Conservation (phyloP, 495 filamentous ascomycete genomes). For the Hypomontagnella monticulosa region DNA sequence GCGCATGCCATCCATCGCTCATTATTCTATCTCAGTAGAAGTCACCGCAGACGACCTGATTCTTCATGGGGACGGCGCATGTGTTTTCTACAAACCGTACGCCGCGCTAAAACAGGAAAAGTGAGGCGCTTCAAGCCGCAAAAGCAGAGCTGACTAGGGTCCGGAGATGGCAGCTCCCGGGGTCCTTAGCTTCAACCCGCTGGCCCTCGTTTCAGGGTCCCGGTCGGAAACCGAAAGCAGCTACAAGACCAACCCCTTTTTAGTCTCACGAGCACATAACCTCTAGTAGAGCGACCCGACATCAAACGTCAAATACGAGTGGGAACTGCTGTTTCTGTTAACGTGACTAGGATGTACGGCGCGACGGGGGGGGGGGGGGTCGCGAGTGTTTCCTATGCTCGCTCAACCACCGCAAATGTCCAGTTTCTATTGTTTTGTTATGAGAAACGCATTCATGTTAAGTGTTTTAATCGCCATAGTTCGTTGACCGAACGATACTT, state of each 20-base stretch:
- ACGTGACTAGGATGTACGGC: constrained; percentile 13
- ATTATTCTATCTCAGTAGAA: not conserved
- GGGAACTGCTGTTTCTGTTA: constrained; percentile 9
- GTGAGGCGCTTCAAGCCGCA: constrained; percentile 29
- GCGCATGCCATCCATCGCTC: not conserved
- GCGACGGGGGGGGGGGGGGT: constrained; percentile 15
- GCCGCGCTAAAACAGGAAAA: constrained; percentile 27
- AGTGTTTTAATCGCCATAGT: constrained; percentile 26
- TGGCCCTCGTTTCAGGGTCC: constrained; percentile 39
- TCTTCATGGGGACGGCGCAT: not conserved
- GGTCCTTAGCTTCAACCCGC: constrained; percentile 29
- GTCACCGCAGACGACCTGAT: constrained; percentile 5
- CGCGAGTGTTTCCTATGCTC: constrained; percentile 24
- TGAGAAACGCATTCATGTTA: constrained; percentile 18
- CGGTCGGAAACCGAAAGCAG: constrained; percentile 37
- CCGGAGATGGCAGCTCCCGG: constrained; percentile 38
- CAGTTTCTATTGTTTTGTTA: not conserved
- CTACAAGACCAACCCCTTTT: constrained; percentile 31
- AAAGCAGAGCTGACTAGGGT: constrained; percentile 17
- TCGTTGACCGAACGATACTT: constrained; percentile 27
- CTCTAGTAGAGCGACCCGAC: constrained; percentile 6
- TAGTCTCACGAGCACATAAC: constrained; percentile 27
- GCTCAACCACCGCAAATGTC: not conserved
- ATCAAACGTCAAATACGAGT: constrained; percentile 17
- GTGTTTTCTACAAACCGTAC: constrained; percentile 4